A percentile compares a stretch with the other conserved stretches of the same genome.
Conservation (phyloP, 83 land plant species). For the Thuja plicata region DNA sequence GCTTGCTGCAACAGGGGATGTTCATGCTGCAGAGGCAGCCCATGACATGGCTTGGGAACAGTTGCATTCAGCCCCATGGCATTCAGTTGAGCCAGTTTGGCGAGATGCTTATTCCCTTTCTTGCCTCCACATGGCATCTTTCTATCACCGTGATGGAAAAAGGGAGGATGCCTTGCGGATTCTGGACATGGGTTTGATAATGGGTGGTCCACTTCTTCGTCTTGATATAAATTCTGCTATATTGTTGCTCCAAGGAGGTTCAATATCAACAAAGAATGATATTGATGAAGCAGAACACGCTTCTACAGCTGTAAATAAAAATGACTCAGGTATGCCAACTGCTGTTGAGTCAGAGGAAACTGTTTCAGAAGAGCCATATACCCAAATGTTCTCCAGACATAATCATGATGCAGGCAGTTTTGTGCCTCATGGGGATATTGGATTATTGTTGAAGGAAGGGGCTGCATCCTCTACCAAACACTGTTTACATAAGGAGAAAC, state of each 20-base stretch:
- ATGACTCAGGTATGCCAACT: background rate
- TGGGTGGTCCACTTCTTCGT: slow-evolving; percentile 81
- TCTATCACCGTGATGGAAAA: slow-evolving; percentile 35
- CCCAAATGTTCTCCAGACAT: background rate
- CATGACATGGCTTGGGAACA: slow-evolving; percentile 99
- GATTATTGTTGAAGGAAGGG: slow-evolving; percentile 4
- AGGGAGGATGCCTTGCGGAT: slow-evolving; percentile 57
- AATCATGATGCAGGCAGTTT: background rate
- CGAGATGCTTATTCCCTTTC: slow-evolving; percentile 91
- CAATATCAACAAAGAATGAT: background rate
- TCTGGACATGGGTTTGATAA: slow-evolving; percentile 87
- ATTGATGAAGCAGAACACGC: background rate
- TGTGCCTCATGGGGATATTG: background rate
- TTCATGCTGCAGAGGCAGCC: slow-evolving; percentile 86
- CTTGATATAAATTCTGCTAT: slow-evolving; percentile 47
- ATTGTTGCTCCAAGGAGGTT: background rate
- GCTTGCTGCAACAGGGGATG: slow-evolving; percentile 49
- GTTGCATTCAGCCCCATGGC: slow-evolving; percentile 95
- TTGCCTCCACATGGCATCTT: slow-evolving; percentile 70
- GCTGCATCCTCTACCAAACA: background rate
- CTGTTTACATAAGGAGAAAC: background rate
- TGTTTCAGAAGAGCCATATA: background rate
- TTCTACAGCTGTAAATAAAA: background rate
- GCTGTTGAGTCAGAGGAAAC: background rate
- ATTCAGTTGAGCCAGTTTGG: slow-evolving; percentile 80